Evolutionary conservation across 768 basidiomycete species (phyloP).

Genomic region (Kockovaella imperatae): DNA sequence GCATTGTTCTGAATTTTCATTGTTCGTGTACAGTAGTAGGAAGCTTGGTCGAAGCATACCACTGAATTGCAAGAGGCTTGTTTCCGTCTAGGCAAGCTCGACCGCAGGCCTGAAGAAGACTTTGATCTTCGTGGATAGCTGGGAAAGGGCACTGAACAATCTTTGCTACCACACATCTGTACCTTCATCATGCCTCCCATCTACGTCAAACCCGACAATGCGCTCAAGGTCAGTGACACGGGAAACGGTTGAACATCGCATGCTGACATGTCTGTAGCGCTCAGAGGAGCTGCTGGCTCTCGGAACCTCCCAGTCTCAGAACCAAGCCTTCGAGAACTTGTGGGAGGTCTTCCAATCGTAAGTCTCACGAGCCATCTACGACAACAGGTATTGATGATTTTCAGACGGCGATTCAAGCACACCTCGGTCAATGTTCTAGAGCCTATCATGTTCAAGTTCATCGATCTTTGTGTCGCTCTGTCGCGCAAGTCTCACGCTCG

Average conservation of each 20-base stretch:
- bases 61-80: no score
- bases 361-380: conserved; percentile 6
- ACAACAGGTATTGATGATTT: neutral
- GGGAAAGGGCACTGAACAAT: no score
- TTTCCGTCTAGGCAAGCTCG: no score
- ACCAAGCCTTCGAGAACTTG: conserved; percentile 43
- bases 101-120: no score
- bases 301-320: conserved; percentile 38
- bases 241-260: neutral
- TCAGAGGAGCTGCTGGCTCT: conserved; percentile 44
- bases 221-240: conserved; percentile 41
- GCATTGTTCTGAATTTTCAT: no score
- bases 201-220: conserved; percentile 45
- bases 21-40: no score
- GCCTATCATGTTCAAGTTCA: conserved; percentile 90
- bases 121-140: conserved; percentile 6
- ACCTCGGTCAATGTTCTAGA: conserved; percentile 82
- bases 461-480: conserved; percentile 92
- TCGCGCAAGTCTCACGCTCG: conserved; percentile 88
- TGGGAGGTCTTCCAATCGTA: conserved; percentile 44
- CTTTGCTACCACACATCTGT: no score
- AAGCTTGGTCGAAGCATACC: no score
- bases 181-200: conserved; percentile 34
- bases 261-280: conserved; percentile 23
- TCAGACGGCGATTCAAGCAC: conserved; percentile 75